A percentile compares a stretch with the other conserved stretches of the same genome.
These are phyloP conservation scores for Lithospermum erythrorhizon DNA, from an alignment of 257 asterid species.

Conservation along the genomic window DNA sequence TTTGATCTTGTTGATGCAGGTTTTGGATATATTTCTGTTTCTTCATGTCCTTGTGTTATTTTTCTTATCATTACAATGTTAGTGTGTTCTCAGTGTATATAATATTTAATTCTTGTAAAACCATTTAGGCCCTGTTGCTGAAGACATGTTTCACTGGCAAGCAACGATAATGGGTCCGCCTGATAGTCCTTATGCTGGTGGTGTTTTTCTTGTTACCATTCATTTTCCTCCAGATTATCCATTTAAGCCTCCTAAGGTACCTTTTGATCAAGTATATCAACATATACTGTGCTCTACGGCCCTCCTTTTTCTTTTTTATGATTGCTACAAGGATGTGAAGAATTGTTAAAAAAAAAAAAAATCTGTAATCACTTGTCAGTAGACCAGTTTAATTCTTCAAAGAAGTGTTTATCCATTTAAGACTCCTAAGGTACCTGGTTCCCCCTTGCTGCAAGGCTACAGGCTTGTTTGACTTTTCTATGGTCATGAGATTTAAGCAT, in stretches of 20 bases:
- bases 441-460: too few relatives aligned
- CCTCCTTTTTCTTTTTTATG: neutral
- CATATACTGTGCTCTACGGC: neutral
- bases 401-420: too few relatives aligned
- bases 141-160: neutral
- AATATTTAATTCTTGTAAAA: too few relatives aligned
- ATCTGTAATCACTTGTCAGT: too few relatives aligned
- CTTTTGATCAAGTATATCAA: neutral
- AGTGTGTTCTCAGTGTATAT: neutral
- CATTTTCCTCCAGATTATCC: conserved; percentile 5
- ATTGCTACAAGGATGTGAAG: too few relatives aligned
- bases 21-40: neutral
- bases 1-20: neutral
- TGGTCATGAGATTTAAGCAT: too few relatives aligned
- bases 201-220: neutral
- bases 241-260: conserved; percentile 37
- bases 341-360: too few relatives aligned
- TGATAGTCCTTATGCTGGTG: neutral
- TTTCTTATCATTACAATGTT: neutral
- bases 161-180: neutral
- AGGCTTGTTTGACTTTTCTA: too few relatives aligned
- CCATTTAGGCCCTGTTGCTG: neutral
- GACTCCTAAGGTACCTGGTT: too few relatives aligned
- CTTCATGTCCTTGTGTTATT: neutral
- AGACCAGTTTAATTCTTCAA: too few relatives aligned